These are phyloP conservation scores for Scheffersomyces insectosa DNA, from an alignment of 1,139 yeast species.

Conservation along the genomic window DNA sequence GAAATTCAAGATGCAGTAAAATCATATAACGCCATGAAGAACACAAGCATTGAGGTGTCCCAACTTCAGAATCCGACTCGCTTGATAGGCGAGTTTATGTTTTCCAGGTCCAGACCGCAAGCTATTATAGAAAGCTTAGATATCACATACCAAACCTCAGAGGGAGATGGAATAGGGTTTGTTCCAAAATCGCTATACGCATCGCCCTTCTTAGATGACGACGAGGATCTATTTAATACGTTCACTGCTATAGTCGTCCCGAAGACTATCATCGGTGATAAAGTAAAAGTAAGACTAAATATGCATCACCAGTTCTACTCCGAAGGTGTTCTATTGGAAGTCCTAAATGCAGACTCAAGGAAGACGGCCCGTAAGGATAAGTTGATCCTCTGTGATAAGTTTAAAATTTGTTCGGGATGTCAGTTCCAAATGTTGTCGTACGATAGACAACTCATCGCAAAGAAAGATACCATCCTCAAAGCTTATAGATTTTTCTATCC, in stretches of 20 bases:
- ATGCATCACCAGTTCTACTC: constrained; percentile 33
- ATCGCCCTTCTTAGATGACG: constrained; percentile 12
- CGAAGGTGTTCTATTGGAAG: constrained; percentile 28
- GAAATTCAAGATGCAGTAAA: constrained; percentile 29
- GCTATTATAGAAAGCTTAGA: constrained; percentile 21
- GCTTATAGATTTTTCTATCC: constrained; percentile 42
- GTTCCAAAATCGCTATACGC: constrained; percentile 28
- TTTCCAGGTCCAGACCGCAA: constrained; percentile 21
- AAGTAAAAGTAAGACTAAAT: constrained; percentile 27
- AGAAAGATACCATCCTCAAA: constrained; percentile 28
- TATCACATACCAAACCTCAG: constrained; percentile 30
- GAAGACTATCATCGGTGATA: constrained; percentile 41
- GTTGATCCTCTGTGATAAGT: constrained; percentile 61
- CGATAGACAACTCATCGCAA: constrained; percentile 37
- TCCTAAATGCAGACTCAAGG: constrained; percentile 14
- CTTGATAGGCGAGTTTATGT: constrained; percentile 29
- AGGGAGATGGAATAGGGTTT: constrained; percentile 43
- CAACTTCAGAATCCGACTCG: constrained; percentile 23
- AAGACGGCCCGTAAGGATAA: constrained; percentile 24
- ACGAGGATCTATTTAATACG: constrained; percentile 11
- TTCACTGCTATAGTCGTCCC: constrained; percentile 37
- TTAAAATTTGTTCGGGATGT: constrained; percentile 65
- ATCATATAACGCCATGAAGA: constrained; percentile 1
- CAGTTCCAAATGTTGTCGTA: constrained; percentile 47
- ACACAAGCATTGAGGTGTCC: constrained; percentile 13